phyloP scores from a whole-genome alignment of 306 rosid genomes.

The Abrus pulchellus region DNA sequence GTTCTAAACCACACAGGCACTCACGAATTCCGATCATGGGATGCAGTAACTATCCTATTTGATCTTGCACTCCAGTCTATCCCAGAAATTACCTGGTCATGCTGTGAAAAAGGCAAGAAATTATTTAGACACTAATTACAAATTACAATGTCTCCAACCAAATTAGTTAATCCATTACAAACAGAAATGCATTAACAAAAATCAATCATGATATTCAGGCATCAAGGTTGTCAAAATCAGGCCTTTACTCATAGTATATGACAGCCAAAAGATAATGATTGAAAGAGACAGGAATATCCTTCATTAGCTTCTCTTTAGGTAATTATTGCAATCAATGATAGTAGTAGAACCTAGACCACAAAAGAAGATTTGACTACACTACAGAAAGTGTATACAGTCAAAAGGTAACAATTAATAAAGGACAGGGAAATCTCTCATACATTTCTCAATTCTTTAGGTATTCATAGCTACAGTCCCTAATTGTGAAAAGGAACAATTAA shows the following conservation, averaged over 20 bases:
- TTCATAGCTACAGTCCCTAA: background rate
- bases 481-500: background rate
- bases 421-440: background rate
- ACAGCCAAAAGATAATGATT: background rate
- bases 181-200: background rate
- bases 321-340: background rate
- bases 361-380: background rate
- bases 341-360: background rate
- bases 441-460: background rate
- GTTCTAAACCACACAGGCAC: conserved; percentile 57
- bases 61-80: conserved; percentile 91
- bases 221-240: background rate
- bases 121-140: conserved; percentile 39
- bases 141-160: conserved; percentile 41
- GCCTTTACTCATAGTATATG: background rate
- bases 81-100: conserved; percentile 93
- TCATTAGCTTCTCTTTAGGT: background rate
- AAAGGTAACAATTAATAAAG: background rate
- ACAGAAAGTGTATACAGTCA: background rate
- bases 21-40: conserved; percentile 98
- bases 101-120: conserved; percentile 62
- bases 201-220: background rate
- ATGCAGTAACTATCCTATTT: conserved; percentile 92
- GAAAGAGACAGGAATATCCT: background rate
- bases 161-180: conserved; percentile 31